Evolutionary conservation across 352 stramenopile species (phyloP).

Genomic region (Thalassiosira mediterranea): DNA sequence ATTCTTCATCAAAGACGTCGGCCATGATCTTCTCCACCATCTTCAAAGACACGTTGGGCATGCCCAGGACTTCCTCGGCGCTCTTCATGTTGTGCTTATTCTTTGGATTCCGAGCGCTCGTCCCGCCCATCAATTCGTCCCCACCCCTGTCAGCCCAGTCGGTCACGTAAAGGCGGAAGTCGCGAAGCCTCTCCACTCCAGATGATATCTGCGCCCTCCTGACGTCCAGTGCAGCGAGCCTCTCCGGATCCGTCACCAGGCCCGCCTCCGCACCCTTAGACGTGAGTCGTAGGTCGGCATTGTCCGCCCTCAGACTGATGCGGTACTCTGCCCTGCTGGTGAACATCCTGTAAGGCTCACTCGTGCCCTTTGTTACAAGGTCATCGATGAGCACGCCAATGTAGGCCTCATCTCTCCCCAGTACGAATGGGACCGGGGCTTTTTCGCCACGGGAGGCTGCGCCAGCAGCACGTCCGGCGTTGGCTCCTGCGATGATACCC

Average conservation of each 20-base stretch:
- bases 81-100: slow-evolving; percentile 75
- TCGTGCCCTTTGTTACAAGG: slow-evolving; percentile 94
- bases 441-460: slow-evolving; percentile 52
- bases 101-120: slow-evolving; percentile 53
- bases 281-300: slow-evolving; percentile 96
- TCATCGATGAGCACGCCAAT: slow-evolving; percentile 99
- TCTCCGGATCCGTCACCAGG: slow-evolving; percentile 88
- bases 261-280: slow-evolving; percentile 89
- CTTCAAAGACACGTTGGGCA: slow-evolving; percentile 83
- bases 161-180: slow-evolving; percentile 79
- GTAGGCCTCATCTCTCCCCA: slow-evolving; percentile 92
- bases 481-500: slow-evolving; percentile 95
- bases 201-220: slow-evolving; percentile 89
- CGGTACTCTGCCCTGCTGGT: slow-evolving; percentile 94
- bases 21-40: slow-evolving; percentile 81
- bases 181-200: slow-evolving; percentile 81
- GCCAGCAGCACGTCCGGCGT: slow-evolving; percentile 89
- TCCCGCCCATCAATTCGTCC: slow-evolving; percentile 74
- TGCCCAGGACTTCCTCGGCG: slow-evolving; percentile 81
- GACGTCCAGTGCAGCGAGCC: slow-evolving; percentile 80
- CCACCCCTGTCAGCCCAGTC: slow-evolving; percentile 73
- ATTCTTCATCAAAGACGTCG: slow-evolving; percentile 51
- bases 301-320: slow-evolving; percentile 90
- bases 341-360: slow-evolving; percentile 99
- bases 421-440: slow-evolving; percentile 83